Base-by-base conservation (phyloP, 768 basidiomycete species). In the Naganishia onofrii region DNA sequence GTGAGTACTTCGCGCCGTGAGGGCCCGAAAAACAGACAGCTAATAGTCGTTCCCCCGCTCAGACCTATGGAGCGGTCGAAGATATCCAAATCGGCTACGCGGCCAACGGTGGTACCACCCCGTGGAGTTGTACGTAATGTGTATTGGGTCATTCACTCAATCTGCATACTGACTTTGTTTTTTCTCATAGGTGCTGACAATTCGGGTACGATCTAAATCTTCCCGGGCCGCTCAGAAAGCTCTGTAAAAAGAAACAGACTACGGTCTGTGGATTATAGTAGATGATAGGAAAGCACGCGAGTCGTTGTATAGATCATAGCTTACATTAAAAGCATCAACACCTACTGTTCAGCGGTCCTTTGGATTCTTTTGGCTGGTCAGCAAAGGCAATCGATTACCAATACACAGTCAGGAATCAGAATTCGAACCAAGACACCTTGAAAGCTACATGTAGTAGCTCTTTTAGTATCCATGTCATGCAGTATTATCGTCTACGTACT, bases 101-200 rank as follows among this genome's bases (percentile, higher is more conserved):
- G n/a, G 64, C 72, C 46, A 58, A 71, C 31, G 38, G 42, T 21
- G 46, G 68, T 12, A 69, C 68, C 48, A 74, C 66, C 7, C 71
- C 74, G 1, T 76, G 74, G 71, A 72, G 74, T 0, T 76, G 75
- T 65, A 70, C 66, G 60, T 63, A n/a, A 15, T 2, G 23, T 36
- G 21, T 1, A 1, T 34, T 3, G 15, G 8, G n/a, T 38, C 3
- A 3, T 8, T 58, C 57, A 13, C 19, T 19, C 8, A 23, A n/a
- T 51, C 48, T 1, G 48, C 21, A 3, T 51, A 23, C 8, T 23
- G 15, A 23, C n/a, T 34, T 58, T 23, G 28, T 23, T 36, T n/a
- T 23, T 34, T 21, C 8, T 10, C 8, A 21, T 13, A 58, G 57
- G 57, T 23, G 31, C n/a, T 23, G 57, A 58, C 34, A 58, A 58